A percentile compares a stretch with the other conserved stretches of the same genome.
These are phyloP conservation scores for Pyrus communis DNA, from an alignment of 306 rosid genomes.

Conservation along the genomic window DNA sequence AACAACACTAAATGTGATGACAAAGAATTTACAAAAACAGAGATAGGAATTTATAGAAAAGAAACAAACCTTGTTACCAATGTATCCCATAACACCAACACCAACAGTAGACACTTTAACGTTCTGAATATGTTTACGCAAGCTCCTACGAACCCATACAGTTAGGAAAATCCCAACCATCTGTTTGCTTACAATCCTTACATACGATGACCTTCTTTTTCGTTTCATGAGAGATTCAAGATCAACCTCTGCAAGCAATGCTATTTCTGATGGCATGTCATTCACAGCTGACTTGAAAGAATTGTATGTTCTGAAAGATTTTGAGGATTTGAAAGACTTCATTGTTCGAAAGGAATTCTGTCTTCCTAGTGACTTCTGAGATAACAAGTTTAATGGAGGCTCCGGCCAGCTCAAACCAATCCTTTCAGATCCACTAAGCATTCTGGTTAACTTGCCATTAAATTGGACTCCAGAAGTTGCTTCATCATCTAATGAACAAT, in stretches of 20 bases:
- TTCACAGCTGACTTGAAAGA: conserved; percentile 54
- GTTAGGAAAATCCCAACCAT: conserved; percentile 92
- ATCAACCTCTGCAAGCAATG: conserved; percentile 61
- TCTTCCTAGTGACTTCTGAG: conserved; percentile 43
- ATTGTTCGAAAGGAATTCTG: conserved; percentile 43
- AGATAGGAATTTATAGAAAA: conserved; percentile 2
- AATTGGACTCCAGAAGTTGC: conserved; percentile 32
- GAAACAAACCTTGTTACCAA: conserved; percentile 83
- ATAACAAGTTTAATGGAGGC: conserved; percentile 55
- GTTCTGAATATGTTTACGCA: conserved; percentile 85
- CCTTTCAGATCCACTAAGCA: conserved; percentile 71
- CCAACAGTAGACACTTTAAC: conserved; percentile 87
- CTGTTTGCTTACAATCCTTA: conserved; percentile 88
- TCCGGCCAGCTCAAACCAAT: conserved; percentile 96
- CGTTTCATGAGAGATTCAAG: conserved; percentile 72
- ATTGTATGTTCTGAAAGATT: conserved; percentile 39
- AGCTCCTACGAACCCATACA: conserved; percentile 78
- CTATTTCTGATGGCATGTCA: conserved; percentile 36
- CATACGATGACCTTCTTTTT: conserved; percentile 63
- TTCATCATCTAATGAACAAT: conserved; percentile 9
- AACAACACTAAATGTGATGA: not conserved
- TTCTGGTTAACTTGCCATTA: conserved; percentile 42
- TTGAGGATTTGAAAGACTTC: conserved; percentile 47
- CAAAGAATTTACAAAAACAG: not conserved
- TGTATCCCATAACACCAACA: conserved; percentile 97